Percentiles rank a stretch among this genome's conserved stretches.
Evolutionary conservation across 768 basidiomycete species (phyloP).

Genomic region (Pulveroboletus sp.): DNA sequence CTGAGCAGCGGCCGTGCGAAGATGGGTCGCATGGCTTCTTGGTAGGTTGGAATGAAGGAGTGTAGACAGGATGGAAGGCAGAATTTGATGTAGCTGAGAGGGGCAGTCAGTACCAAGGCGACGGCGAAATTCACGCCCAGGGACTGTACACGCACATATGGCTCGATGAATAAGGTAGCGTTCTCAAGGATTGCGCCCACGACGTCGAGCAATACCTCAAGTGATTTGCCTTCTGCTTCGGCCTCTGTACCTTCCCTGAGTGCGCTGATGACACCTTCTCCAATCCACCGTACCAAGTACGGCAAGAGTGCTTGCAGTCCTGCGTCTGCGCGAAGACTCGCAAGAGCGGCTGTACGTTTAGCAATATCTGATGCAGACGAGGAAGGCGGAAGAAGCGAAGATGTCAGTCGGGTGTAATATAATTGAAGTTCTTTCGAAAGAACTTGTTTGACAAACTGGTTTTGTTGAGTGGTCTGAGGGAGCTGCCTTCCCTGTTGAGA

Average conservation of each 20-base stretch:
- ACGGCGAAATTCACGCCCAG: background rate
- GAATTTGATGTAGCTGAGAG: constrained; percentile 85
- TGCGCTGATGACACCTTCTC: constrained; percentile 74
- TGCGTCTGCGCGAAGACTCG: constrained; percentile 83
- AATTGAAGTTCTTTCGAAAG: constrained; percentile 91
- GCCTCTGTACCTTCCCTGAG: constrained; percentile 47
- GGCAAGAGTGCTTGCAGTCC: constrained; percentile 89
- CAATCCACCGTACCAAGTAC: constrained; percentile 93
- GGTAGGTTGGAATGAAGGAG: constrained; percentile 86
- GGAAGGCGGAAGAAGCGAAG: constrained; percentile 65
- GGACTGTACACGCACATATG: constrained; percentile 68
- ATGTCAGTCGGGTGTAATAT: constrained; percentile 89
- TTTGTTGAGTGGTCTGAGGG: constrained; percentile 41
- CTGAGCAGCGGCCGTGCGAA: constrained; percentile 79
- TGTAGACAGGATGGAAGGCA: constrained; percentile 88
- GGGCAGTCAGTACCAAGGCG: background rate
- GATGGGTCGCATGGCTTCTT: constrained; percentile 59
- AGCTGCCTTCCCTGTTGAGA: constrained; percentile 25
- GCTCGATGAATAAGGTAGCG: constrained; percentile 87
- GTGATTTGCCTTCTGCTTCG: constrained; percentile 62
- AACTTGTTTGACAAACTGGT: constrained; percentile 84
- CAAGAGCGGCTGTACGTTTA: constrained; percentile 85
- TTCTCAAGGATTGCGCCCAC: constrained; percentile 85
- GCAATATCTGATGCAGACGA: constrained; percentile 45
- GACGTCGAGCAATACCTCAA: constrained; percentile 83